Evolutionary conservation across 257 asterid genomes (phyloP).

Genomic region (Cruciata laevipes): DNA sequence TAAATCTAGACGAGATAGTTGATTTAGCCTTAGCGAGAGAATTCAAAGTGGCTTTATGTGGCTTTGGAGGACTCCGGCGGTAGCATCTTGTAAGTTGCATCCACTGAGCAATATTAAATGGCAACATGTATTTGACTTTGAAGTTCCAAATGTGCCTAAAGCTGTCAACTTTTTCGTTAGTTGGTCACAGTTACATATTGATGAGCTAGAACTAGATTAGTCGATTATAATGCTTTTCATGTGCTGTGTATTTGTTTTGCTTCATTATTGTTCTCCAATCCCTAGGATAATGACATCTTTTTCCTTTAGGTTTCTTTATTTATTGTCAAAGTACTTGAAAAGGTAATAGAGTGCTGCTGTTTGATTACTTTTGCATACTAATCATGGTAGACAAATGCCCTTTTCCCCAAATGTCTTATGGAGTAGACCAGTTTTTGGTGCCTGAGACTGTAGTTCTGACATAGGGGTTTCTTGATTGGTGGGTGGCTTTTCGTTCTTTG

Average conservation of each 20-base stretch:
- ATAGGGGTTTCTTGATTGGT: conserved; percentile 2
- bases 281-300: conserved; percentile 5
- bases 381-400: conserved; percentile 1
- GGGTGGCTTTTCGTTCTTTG: neutral
- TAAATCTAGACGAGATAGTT: neutral
- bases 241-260: conserved; percentile 11
- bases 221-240: conserved; percentile 18
- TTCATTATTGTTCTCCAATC: conserved; percentile 17
- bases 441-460: conserved; percentile 11
- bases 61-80: conserved; percentile 4
- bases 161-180: neutral
- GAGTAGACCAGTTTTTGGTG: conserved; percentile 1
- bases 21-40: neutral
- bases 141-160: conserved; percentile 13
- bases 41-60: neutral
- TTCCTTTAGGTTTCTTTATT: neutral
- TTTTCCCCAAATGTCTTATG: conserved; percentile 5
- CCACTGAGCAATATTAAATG: conserved; percentile 2
- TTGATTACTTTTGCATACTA: conserved; percentile 16
- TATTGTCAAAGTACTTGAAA: neutral
- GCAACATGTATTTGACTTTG: conserved; percentile 1
- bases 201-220: conserved; percentile 9
- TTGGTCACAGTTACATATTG: neutral
- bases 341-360: conserved; percentile 7
- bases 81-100: conserved; percentile 6